phyloP scores from a whole-genome alignment of 2,329 filamentous ascomycete species.

The Colletotrichum sublineola region DNA sequence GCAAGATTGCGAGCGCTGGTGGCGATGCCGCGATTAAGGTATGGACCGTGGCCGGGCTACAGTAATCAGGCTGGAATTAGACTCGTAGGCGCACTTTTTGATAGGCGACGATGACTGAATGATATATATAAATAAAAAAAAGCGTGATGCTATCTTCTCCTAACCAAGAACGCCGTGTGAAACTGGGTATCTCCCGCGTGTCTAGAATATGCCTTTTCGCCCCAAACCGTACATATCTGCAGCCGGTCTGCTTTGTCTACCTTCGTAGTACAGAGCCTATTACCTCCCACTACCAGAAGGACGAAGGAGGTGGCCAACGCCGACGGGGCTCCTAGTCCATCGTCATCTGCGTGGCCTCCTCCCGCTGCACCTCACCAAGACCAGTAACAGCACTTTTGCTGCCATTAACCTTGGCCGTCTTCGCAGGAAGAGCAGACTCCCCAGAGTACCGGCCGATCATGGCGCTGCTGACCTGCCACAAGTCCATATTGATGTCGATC shows the following conservation, averaged over 20 bases:
- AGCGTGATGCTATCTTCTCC: conserved; percentile 26
- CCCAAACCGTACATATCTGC: neutral
- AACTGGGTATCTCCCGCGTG: conserved; percentile 32
- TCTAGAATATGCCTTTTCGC: conserved; percentile 11
- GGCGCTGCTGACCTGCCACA: conserved; percentile 41
- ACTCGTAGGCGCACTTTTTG: conserved; percentile 14
- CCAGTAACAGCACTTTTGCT: neutral
- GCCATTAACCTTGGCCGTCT: neutral
- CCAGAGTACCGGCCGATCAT: conserved; percentile 34
- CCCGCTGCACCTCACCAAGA: conserved; percentile 48
- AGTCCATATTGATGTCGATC: conserved; percentile 20
- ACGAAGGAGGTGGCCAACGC: neutral
- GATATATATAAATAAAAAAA: conserved; percentile 8
- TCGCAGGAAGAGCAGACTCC: neutral
- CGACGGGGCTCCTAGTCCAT: conserved; percentile 52
- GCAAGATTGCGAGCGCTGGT: conserved; percentile 81
- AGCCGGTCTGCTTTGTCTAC: neutral
- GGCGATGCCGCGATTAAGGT: conserved; percentile 93
- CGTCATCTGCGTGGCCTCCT: conserved; percentile 55
- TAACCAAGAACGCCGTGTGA: conserved; percentile 26
- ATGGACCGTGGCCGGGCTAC: conserved; percentile 77
- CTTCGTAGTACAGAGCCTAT: neutral
- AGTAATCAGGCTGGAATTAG: conserved; percentile 48
- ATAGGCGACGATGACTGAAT: conserved; percentile 29
- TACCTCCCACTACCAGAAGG: conserved; percentile 2